These are phyloP conservation scores for Candida morakotiae DNA, from an alignment of 805 yeast genomes.

Conservation along the genomic window DNA sequence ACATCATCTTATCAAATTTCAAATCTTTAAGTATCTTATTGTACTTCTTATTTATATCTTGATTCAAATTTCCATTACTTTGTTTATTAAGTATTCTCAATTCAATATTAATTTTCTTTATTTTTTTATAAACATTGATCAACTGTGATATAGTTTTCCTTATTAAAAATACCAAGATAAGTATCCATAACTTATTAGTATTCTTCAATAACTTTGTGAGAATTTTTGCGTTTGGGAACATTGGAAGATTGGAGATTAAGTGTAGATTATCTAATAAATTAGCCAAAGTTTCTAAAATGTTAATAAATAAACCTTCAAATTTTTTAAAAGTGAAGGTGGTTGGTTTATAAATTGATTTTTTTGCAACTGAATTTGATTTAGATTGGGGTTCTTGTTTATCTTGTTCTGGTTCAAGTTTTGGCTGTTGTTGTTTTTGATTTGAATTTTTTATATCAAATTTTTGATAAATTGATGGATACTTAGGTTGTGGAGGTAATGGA, in stretches of 20 bases:
- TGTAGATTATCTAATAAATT: slow-evolving; percentile 39
- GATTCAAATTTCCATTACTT: slow-evolving; percentile 16
- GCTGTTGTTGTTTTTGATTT: slow-evolving; percentile 2
- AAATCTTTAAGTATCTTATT: slow-evolving; percentile 39
- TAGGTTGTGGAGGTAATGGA: slow-evolving; percentile 21
- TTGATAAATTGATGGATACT: slow-evolving; percentile 30
- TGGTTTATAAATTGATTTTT: slow-evolving; percentile 4
- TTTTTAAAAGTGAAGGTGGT: slow-evolving; percentile 25
- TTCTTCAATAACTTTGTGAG: slow-evolving; percentile 30
- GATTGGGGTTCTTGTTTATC: background rate
- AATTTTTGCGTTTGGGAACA: slow-evolving; percentile 30
- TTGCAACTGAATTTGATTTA: too few species aligned
- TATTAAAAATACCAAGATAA: slow-evolving; percentile 36
- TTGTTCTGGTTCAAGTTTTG: background rate
- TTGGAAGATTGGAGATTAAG: slow-evolving; percentile 37
- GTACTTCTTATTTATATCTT: slow-evolving; percentile 30
- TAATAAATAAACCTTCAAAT: slow-evolving; percentile 25
- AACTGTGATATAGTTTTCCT: slow-evolving; percentile 40
- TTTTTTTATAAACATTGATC: slow-evolving; percentile 35
- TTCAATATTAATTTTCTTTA: slow-evolving; percentile 34
- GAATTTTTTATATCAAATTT: slow-evolving; percentile 21
- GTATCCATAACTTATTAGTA: slow-evolving; percentile 42
- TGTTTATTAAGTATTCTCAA: slow-evolving; percentile 24
- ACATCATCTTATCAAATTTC: slow-evolving; percentile 40
- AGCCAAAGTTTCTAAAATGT: slow-evolving; percentile 32